Percentiles rank a stretch among this genome's conserved stretches.
phyloP scores from a whole-genome alignment of 768 basidiomycete species.

The Tulasnella sp. region DNA sequence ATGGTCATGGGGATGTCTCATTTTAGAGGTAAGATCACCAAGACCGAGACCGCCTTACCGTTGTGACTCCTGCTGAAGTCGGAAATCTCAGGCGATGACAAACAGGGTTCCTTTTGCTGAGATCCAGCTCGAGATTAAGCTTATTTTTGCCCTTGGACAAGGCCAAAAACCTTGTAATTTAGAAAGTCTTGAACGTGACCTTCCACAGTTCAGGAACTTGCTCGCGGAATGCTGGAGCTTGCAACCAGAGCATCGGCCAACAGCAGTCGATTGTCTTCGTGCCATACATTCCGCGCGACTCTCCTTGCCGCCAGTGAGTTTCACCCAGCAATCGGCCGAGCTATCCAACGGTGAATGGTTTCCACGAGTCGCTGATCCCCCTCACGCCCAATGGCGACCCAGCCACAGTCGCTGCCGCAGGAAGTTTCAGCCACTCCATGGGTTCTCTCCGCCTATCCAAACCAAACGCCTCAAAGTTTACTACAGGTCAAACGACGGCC shows the following conservation, averaged over 20 bases:
- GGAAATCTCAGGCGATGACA: background rate
- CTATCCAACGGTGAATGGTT: too few species aligned
- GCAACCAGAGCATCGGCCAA: background rate
- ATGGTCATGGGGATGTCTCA: constrained; percentile 19
- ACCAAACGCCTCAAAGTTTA: too few species aligned
- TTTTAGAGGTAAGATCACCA: background rate
- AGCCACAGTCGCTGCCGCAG: too few species aligned
- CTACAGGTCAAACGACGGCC: too few species aligned
- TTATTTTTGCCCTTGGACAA: background rate
- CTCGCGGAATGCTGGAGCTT: background rate
- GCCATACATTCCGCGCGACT: background rate
- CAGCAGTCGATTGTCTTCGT: background rate
- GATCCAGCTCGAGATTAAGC: background rate
- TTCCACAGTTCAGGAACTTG: background rate
- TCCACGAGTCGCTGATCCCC: too few species aligned
- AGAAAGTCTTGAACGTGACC: background rate
- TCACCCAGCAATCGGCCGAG: too few species aligned
- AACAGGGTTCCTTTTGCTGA: background rate
- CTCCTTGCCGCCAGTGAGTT: too few species aligned
- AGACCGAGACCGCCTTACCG: background rate
- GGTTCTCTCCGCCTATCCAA: too few species aligned
- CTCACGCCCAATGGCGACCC: too few species aligned
- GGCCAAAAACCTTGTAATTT: background rate
- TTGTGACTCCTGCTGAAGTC: background rate
- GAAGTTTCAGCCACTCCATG: too few species aligned